These are phyloP conservation scores for Boletus semigastroideus DNA, from an alignment of 1,284 basidiomycete genomes.

Conservation along the genomic window DNA sequence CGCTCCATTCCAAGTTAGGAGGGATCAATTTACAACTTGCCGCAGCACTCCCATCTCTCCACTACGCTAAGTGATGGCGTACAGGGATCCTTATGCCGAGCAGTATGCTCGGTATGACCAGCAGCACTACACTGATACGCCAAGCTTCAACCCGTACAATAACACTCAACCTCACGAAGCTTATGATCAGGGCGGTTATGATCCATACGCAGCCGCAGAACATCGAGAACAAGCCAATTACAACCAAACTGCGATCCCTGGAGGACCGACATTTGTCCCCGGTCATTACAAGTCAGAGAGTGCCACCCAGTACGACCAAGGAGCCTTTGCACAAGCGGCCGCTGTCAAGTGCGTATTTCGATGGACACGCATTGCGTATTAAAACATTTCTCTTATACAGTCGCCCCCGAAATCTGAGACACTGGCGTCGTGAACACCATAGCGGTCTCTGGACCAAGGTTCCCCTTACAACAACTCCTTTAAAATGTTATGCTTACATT, in stretches of 20 bases:
- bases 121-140: slow-evolving; percentile 39
- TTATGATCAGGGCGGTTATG: slow-evolving; percentile 48
- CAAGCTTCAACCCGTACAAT: slow-evolving; percentile 52
- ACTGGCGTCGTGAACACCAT: slow-evolving; percentile 57
- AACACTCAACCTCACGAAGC: slow-evolving; percentile 46
- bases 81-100: slow-evolving; percentile 52
- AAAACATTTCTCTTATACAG: slow-evolving; percentile 25
- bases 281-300: slow-evolving; percentile 24
- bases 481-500: not conserved
- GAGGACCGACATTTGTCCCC: slow-evolving; percentile 19
- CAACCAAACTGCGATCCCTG: slow-evolving; percentile 23
- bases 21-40: not conserved
- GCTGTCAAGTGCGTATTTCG: slow-evolving; percentile 31
- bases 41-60: slow-evolving; percentile 20
- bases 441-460: slow-evolving; percentile 67
- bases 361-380: not conserved
- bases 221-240: slow-evolving; percentile 45
- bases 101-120: slow-evolving; percentile 40
- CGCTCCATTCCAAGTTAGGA: slow-evolving; percentile 12
- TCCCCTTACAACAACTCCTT: slow-evolving; percentile 6
- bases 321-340: slow-evolving; percentile 37
- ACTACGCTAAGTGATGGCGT: slow-evolving; percentile 36
- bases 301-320: slow-evolving; percentile 38
- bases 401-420: slow-evolving; percentile 40
- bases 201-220: slow-evolving; percentile 36